A percentile compares a stretch with the other conserved stretches of the same genome.
These are phyloP conservation scores for Xylaria flabelliformis DNA, from an alignment of 495 filamentous ascomycete species.

Conservation along the genomic window DNA sequence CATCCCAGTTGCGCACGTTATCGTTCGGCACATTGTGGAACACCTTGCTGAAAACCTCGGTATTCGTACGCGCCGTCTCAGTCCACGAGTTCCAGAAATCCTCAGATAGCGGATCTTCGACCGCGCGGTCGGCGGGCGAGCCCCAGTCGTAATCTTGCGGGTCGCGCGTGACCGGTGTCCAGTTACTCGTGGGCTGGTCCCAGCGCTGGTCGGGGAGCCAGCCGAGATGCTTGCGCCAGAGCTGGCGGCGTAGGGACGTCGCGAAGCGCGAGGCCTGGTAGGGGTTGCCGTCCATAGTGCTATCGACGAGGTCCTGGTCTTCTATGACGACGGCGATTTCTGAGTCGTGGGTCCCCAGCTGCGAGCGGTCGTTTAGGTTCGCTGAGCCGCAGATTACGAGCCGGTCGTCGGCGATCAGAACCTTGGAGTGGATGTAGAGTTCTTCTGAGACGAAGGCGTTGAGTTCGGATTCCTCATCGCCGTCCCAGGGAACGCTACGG, in stretches of 20 bases:
- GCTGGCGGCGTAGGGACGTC: constrained; percentile 77
- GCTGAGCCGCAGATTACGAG: constrained; percentile 90
- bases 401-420: constrained; percentile 90
- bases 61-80: constrained; percentile 76
- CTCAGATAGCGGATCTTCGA: constrained; percentile 75
- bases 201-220: constrained; percentile 74
- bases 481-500: constrained; percentile 79
- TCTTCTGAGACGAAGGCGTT: constrained; percentile 91
- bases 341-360: constrained; percentile 85
- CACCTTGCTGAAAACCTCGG: constrained; percentile 79
- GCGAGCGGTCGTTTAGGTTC: constrained; percentile 94
- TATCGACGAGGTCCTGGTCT: constrained; percentile 72
- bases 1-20: constrained; percentile 76
- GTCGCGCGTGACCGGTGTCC: constrained; percentile 69
- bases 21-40: constrained; percentile 93
- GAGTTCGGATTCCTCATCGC: constrained; percentile 74
- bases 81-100: constrained; percentile 76
- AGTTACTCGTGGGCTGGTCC: constrained; percentile 70
- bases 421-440: constrained; percentile 93
- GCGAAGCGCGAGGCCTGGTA: constrained; percentile 83
- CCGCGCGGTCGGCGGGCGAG: constrained; percentile 72
- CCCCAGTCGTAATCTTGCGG: constrained; percentile 86
- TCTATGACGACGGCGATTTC: constrained; percentile 84
- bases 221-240: constrained; percentile 92
- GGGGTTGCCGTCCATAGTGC: constrained; percentile 72